These are phyloP conservation scores for Beauveria pseudobassiana DNA, from an alignment of 2,329 filamentous ascomycete genomes.

Conservation along the genomic window DNA sequence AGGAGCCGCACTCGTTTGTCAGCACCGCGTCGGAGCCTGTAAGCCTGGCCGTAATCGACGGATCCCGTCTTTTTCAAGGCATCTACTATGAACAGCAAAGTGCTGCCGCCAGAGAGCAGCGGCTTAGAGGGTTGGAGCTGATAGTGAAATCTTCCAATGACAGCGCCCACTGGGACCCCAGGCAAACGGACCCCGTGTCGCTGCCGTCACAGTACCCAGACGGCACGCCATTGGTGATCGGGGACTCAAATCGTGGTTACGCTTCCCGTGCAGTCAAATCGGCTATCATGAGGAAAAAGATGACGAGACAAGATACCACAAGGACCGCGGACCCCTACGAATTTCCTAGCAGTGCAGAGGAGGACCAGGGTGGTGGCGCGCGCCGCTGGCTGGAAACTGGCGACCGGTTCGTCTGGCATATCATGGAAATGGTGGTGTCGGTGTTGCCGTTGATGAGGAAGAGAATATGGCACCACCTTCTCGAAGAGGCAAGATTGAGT, in stretches of 20 bases:
- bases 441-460: not conserved
- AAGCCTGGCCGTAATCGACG: slow-evolving; percentile 31
- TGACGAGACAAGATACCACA: slow-evolving; percentile 4
- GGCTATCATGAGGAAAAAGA: not conserved
- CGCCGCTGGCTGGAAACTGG: not conserved
- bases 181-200: slow-evolving; percentile 6
- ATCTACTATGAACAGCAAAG: slow-evolving; percentile 43
- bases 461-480: not conserved
- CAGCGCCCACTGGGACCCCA: not conserved
- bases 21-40: not conserved
- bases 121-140: not conserved
- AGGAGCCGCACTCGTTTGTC: not conserved
- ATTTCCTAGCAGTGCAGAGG: slow-evolving; percentile 36
- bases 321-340: slow-evolving; percentile 32
- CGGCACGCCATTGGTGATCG: slow-evolving; percentile 9
- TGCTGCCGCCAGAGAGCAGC: slow-evolving; percentile 18
- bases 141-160: not conserved
- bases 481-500: not conserved
- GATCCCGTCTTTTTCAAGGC: slow-evolving; percentile 40
- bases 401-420: not conserved
- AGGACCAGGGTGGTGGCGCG: slow-evolving; percentile 1
- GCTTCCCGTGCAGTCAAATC: not conserved
- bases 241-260: not conserved
- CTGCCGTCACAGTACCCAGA: slow-evolving; percentile 11
- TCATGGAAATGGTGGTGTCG: not conserved